Conservation (phyloP, 2,329 filamentous ascomycete species). For the Aspergillus fijiensis region DNA sequence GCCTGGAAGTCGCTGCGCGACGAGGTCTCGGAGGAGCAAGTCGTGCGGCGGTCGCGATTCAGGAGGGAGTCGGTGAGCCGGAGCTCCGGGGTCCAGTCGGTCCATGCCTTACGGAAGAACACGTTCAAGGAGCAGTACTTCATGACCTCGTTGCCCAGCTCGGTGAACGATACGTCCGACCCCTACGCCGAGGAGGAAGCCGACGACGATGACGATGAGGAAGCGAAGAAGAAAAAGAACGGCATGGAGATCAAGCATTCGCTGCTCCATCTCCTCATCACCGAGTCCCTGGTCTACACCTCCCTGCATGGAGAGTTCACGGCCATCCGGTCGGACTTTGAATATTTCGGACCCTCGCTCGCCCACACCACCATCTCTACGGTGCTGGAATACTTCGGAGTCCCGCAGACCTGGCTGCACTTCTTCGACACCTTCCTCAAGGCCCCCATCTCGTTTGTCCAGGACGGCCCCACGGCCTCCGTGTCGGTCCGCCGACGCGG, state of each 20-base stretch:
- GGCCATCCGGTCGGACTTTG: slow-evolving; percentile 58
- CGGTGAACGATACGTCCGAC: slow-evolving; percentile 38
- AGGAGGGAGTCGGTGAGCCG: not conserved
- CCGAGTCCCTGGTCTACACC: slow-evolving; percentile 55
- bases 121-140: slow-evolving; percentile 53
- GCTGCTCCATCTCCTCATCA: slow-evolving; percentile 57
- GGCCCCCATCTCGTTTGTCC: slow-evolving; percentile 58
- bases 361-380: slow-evolving; percentile 60
- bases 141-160: slow-evolving; percentile 54
- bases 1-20: slow-evolving; percentile 44
- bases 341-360: slow-evolving; percentile 58
- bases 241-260: slow-evolving; percentile 55
- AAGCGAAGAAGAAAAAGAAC: slow-evolving; percentile 45
- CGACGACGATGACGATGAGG: slow-evolving; percentile 24
- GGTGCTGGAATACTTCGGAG: slow-evolving; percentile 59
- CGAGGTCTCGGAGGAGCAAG: slow-evolving; percentile 38
- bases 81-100: slow-evolving; percentile 14
- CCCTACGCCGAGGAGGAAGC: slow-evolving; percentile 42
- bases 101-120: slow-evolving; percentile 36
- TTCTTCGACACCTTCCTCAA: slow-evolving; percentile 63
- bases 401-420: slow-evolving; percentile 55
- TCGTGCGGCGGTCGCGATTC: slow-evolving; percentile 48
- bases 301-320: slow-evolving; percentile 51
- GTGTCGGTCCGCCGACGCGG: slow-evolving; percentile 54
- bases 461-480: slow-evolving; percentile 51